phyloP scores from a whole-genome alignment of 805 yeast genomes.

The Lachancea mirantina region DNA sequence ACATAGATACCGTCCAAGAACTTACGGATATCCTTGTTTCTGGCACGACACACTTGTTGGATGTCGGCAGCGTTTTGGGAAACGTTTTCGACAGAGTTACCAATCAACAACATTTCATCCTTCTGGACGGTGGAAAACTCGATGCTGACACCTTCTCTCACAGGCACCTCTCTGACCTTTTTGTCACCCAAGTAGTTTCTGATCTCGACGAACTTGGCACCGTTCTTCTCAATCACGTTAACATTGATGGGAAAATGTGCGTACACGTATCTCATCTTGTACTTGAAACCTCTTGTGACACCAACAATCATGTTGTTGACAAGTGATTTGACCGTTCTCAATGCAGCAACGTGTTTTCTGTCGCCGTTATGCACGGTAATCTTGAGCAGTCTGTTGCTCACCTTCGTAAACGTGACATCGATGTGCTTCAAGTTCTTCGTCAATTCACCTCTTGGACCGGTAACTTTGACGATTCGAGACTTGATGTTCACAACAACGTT shows the following conservation, averaged over 20 bases:
- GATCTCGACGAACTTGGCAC: constrained; percentile 75
- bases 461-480: constrained; percentile 82
- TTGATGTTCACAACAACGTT: constrained; percentile 88
- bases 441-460: constrained; percentile 97
- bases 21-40: constrained; percentile 99
- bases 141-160: constrained; percentile 83
- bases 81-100: constrained; percentile 96
- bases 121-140: constrained; percentile 77
- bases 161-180: constrained; percentile 83
- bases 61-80: constrained; percentile 98
- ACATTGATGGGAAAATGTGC: constrained; percentile 99
- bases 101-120: constrained; percentile 89
- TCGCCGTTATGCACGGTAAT: constrained; percentile 96
- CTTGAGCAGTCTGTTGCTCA: constrained; percentile 65
- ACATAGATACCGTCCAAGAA: constrained; percentile 99
- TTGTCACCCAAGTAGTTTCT: constrained; percentile 99
- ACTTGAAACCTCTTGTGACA: constrained; percentile 98
- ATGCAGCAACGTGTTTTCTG: constrained; percentile 99
- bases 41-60: constrained; percentile 95
- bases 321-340: constrained; percentile 96
- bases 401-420: constrained; percentile 85
- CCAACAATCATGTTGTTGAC: constrained; percentile 92
- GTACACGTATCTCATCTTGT: constrained; percentile 99
- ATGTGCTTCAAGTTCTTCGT: constrained; percentile 88
- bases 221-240: constrained; percentile 77